Evolutionary conservation across 345 rosid species (phyloP), one percentile per base, ranked within the genome.

Genomic region (Rubroshorea leprosula): DNA sequence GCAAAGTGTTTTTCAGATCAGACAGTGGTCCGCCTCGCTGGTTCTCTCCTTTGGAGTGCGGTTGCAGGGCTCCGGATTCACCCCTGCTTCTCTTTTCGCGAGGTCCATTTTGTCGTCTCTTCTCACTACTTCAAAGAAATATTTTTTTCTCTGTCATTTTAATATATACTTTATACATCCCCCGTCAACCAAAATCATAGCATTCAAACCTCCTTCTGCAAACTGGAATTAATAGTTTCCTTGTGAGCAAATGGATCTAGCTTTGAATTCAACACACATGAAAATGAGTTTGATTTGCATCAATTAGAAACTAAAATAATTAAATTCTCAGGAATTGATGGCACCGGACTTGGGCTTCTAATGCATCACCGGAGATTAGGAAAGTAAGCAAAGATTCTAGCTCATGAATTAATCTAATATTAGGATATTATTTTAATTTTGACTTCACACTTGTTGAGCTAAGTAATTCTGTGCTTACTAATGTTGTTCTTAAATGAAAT

Each of bases 321-420:
- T n/a, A n/a, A n/a, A n/a, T 54, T 55, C 52, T 58, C 63, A 89
- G 96, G 96, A 39, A 77, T 83, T 10, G 93, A 89, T 58, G 93
- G 96, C n/a, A 79, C 80, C 45, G 96, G 93, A 55, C 78, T 83
- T 39, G 90, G 93, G 8, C 90, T 89, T 49, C 60, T 65, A 58
- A 73, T 55, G 63, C 93, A 89, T 44, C 84, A 85, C 66, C 57
- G 66, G 57, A 70, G 63, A 57, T 80, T 89, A 0, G 88, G 85
- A 24, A 78, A 71, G 96, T 87, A 65, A 56, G 89, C 62, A 23
- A 29, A 47, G 12, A 35, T 35, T 4, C 35, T 3, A 29, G 4
- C 35, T 35, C 41, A 2, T 29, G 35, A 29, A 29, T 29, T 29
- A 29, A 9, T 29, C 35, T 29, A 4, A 29, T 3, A 29, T 29